phyloP scores from a whole-genome alignment of 2,329 filamentous ascomycete species.

The Diaporthe sp. region DNA sequence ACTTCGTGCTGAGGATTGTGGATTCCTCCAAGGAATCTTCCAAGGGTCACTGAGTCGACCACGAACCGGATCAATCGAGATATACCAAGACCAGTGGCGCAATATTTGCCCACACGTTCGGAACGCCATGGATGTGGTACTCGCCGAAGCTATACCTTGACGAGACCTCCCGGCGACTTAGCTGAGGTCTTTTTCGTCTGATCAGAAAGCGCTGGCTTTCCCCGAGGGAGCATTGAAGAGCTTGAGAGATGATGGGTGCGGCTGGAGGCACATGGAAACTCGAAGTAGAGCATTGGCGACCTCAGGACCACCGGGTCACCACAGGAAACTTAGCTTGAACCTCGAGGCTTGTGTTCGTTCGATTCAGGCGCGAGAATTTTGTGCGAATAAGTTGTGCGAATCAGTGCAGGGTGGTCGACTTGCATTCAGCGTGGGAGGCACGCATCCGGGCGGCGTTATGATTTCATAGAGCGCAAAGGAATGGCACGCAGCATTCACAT shows the following conservation, averaged over 20 bases:
- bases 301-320: background rate
- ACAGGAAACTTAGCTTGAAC: background rate
- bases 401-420: conserved; percentile 9
- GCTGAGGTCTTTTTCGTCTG: background rate
- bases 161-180: background rate
- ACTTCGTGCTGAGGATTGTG: conserved; percentile 87
- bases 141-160: background rate
- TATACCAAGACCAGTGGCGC: background rate
- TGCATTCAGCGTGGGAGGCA: conserved; percentile 19
- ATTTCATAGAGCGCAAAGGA: conserved; percentile 17
- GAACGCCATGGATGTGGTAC: background rate
- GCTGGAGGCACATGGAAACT: background rate
- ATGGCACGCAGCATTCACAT: conserved; percentile 22
- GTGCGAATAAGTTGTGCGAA: background rate
- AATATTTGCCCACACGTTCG: background rate
- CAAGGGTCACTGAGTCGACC: conserved; percentile 46
- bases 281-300: background rate
- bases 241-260: background rate
- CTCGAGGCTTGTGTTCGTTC: background rate
- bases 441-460: conserved; percentile 28
- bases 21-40: conserved; percentile 60
- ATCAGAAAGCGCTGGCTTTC: background rate
- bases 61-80: background rate
- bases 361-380: background rate
- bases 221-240: background rate